Percentiles rank a stretch among this genome's conserved stretches.
Conservation (phyloP, 2,329 filamentous ascomycete genomes). For the Trichophyton schoenleinii region DNA sequence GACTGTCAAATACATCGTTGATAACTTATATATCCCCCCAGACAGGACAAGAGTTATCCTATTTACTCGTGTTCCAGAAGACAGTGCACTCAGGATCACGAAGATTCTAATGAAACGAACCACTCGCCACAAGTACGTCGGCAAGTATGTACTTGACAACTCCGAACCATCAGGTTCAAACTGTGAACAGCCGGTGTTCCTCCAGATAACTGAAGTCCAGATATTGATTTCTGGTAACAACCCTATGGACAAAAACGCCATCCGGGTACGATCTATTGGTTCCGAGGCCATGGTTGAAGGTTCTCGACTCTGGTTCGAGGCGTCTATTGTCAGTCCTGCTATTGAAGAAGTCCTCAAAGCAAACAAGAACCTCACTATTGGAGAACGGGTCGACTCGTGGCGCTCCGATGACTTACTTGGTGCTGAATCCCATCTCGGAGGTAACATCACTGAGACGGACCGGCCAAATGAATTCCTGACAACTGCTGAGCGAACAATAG, state of each 20-base stretch:
- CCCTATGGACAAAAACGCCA: constrained; percentile 15
- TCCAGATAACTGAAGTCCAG: constrained; percentile 30
- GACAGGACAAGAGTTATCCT: constrained; percentile 19
- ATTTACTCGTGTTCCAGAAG: constrained; percentile 18
- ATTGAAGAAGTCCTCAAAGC: constrained; percentile 24
- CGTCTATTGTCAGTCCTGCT: constrained; percentile 25
- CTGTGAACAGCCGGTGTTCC: constrained; percentile 17
- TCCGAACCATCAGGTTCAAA: background rate
- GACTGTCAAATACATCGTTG: constrained; percentile 22
- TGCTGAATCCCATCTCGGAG: constrained; percentile 12
- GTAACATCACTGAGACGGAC: constrained; percentile 4
- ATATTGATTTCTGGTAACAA: constrained; percentile 21
- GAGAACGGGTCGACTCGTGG: constrained; percentile 24
- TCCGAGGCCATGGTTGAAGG: constrained; percentile 21
- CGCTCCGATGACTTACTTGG: constrained; percentile 21
- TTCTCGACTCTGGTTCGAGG: constrained; percentile 29
- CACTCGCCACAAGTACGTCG: constrained; percentile 21
- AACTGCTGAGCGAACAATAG: constrained; percentile 14
- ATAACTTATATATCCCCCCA: constrained; percentile 25
- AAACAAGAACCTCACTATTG: constrained; percentile 25
- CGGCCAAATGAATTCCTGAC: background rate
- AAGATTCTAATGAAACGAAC: constrained; percentile 26
- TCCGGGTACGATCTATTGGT: constrained; percentile 20
- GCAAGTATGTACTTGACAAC: background rate
- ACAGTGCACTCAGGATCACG: constrained; percentile 18